Conservation (phyloP, 768 basidiomycete species). For the Leccinum fibrillosum region DNA sequence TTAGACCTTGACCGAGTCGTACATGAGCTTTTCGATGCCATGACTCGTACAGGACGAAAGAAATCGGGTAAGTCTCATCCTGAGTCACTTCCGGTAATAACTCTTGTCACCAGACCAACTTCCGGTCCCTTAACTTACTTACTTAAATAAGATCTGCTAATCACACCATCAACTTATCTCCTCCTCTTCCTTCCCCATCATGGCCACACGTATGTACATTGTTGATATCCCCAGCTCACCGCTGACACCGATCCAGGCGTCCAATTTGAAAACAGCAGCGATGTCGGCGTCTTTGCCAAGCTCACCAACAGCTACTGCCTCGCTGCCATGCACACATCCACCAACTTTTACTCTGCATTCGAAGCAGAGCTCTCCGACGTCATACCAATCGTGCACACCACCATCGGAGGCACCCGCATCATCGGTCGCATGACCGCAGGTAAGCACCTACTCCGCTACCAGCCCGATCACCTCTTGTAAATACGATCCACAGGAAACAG, state of each 20-base stretch:
- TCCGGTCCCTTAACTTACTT: neutral
- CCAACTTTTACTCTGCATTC: constrained; percentile 98
- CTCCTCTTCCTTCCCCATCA: constrained; percentile 24
- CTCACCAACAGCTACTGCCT: constrained; percentile 98
- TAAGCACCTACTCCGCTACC: constrained; percentile 18
- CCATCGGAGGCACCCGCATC: constrained; percentile 92
- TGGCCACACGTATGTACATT: constrained; percentile 62
- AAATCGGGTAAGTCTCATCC: constrained; percentile 3
- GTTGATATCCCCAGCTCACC: neutral
- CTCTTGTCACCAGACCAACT: neutral
- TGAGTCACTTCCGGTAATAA: constrained; percentile 9
- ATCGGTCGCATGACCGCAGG: constrained; percentile 92
- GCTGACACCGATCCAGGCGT: constrained; percentile 49
- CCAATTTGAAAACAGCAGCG: constrained; percentile 92
- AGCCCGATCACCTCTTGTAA: neutral
- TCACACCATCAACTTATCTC: neutral
- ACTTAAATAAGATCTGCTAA: neutral
- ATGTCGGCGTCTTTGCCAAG: constrained; percentile 96
- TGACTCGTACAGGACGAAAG: neutral
- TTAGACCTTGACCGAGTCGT: constrained; percentile 69
- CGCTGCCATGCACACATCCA: constrained; percentile 87
- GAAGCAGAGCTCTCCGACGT: constrained; percentile 92
- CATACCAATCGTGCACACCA: constrained; percentile 94
- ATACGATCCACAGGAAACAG: constrained; percentile 65
- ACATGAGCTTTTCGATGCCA: constrained; percentile 59